Evolutionary conservation across 2,329 filamentous ascomycete species (phyloP), one percentile per base, ranked within the genome.

Genomic region (Sclerotinia minor): DNA sequence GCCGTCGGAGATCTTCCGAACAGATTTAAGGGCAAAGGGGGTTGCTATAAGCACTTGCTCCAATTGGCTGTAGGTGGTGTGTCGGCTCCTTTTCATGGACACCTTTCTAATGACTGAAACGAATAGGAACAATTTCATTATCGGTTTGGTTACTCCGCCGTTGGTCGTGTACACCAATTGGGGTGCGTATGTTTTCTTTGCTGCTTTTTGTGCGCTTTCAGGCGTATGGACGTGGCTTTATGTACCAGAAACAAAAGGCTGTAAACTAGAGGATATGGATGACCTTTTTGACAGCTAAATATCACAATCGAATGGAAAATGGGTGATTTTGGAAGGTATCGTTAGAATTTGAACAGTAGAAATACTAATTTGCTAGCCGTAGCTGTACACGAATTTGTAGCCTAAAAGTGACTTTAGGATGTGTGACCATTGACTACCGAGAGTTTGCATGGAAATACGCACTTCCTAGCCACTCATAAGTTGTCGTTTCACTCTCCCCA

Each of bases 11-110:
- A 85, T 91, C n/a, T 89, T 89, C 53, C 85, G 85, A 0, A 83
- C 82, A 0, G 81, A 81, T 0, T 77, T 85, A 0, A 80, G 87
- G 19, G 86, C 87, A 5, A 91, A 89, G 74, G 88, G 88, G 49
- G 87, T 89, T 0, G 87, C 86, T 3, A 78, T 89, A 0, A 86
- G 86, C 0, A 89, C 86, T 0, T 85, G 82, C 70, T 84, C 82
- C 7, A 88, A 87, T 76, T 91, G 88, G 85, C 77, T 88, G 82
- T 67, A 57, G 54, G 65, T 68, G 7, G 1, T 15, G 41, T 24
- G 8, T 9, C 15, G 19, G 19, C 5, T 7, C 13, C 38, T 24
- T 60, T 38, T n/a, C 2, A 38, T 15, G 19, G 26, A 11, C 11
- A 50, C 38, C 38, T 45, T 41, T 44, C 38, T 29, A 38, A 24